phyloP scores from a whole-genome alignment of 1,284 basidiomycete species.

The Marasmius sp. region DNA sequence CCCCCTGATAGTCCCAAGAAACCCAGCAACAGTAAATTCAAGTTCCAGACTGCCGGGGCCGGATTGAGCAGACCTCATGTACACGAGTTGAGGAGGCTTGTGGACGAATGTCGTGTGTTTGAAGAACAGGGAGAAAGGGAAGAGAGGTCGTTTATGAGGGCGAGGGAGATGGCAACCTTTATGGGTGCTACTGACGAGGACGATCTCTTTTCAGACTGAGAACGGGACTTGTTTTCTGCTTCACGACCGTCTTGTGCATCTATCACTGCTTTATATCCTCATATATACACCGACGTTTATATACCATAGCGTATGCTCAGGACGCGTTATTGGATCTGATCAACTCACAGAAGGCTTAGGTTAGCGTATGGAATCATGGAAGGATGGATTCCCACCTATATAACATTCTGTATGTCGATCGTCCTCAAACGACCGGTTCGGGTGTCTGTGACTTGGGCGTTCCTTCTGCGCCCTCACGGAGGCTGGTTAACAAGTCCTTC shows the following conservation, averaged over 20 bases:
- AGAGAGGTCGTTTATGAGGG: neutral
- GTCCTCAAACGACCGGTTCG: neutral
- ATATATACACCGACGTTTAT: too few species aligned
- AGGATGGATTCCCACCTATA: too few species aligned
- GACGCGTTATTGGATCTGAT: too few species aligned
- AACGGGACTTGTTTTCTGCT: neutral
- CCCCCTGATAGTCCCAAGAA: neutral
- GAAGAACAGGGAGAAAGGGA: slow-evolving; percentile 1
- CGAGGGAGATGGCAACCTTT: neutral
- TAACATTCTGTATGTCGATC: neutral
- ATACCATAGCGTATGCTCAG: too few species aligned
- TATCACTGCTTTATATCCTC: neutral
- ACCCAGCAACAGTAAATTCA: neutral
- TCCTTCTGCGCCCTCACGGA: slow-evolving; percentile 40
- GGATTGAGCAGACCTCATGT: neutral
- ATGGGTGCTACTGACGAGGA: neutral
- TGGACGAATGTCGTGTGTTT: neutral
- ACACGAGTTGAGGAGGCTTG: neutral
- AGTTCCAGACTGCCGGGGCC: neutral
- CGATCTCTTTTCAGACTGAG: neutral
- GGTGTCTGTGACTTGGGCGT: slow-evolving; percentile 1
- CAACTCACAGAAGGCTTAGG: too few species aligned
- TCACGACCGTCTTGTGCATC: neutral
- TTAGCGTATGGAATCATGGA: too few species aligned
- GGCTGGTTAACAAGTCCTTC: slow-evolving; percentile 32